Evolutionary conservation across 495 filamentous ascomycete species (phyloP), one percentile per base, ranked within the genome.

Genomic region (Entonaema liquescens): DNA sequence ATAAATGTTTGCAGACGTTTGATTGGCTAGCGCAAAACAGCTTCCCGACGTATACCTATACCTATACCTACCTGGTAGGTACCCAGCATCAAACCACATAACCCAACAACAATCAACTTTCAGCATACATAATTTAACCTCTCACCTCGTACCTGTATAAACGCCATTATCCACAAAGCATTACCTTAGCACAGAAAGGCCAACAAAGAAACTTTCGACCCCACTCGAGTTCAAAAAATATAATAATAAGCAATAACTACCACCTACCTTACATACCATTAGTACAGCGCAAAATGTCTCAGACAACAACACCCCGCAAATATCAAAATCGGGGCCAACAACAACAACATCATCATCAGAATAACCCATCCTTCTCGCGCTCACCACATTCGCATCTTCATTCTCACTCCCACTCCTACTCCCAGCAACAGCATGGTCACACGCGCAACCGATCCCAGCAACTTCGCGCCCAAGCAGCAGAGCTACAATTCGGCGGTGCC

Each of bases 321-420:
- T 53, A 68, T 40, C 71, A 65, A 31, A 63, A 67, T 35, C 62
- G 68, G 11, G 62, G 62, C 36, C 62, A 68, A 15, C 59, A 63
- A 12, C 42, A 47, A 3, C 42, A 47, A 23, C 9, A 47, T 0
- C 42, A 47, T 2, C 42, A 47, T 8, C 40, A 44, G 6, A 21
- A n/a, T 7, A 47, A 21, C 38, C 64, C 23, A n/a, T 53, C 50
- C 13, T 29, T 69, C 9, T 15, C 59, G 52, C 74, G 71, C 35
- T 26, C 42, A 19, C 42, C 64, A 35, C 68, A 56, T 33, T 70
- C 73, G 75, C 72, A 74, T 62, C 72, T 67, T 62, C 59, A 62
- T 72, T 56, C 81, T 74, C 13, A 81, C 77, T 25, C 75, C 73
- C 70, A 81, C 79, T 71, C 75, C 23, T n/a, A n/a, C n/a, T 68